These are phyloP conservation scores for Ceriops tagal DNA, from an alignment of 345 rosid species.

Conservation along the genomic window DNA sequence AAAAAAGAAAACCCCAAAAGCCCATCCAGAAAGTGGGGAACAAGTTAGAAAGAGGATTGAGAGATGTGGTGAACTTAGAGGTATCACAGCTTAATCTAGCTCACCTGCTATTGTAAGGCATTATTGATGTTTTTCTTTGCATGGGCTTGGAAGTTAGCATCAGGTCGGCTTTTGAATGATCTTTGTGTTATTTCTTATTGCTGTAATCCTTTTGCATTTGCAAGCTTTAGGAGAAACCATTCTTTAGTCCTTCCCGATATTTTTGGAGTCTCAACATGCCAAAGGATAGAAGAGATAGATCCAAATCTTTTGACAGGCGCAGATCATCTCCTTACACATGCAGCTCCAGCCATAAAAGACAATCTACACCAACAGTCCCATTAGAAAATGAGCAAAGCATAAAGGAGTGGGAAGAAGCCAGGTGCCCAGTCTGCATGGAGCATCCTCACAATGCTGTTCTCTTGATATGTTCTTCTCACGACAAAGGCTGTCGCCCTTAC, in stretches of 20 bases:
- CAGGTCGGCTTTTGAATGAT: background rate
- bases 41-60: no score
- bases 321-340: constrained; percentile 55
- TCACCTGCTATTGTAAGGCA: no score
- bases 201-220: background rate
- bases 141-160: no score
- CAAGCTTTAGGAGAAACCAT: background rate
- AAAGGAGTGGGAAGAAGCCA: constrained; percentile 94
- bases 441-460: constrained; percentile 98
- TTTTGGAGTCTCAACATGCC: constrained; percentile 49
- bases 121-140: no score
- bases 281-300: constrained; percentile 81
- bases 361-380: constrained; percentile 42
- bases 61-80: no score
- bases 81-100: no score
- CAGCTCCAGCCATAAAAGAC: constrained; percentile 48
- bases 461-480: constrained; percentile 83
- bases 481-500: constrained; percentile 90
- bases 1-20: no score
- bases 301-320: constrained; percentile 59
- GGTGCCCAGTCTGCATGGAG: constrained; percentile 97
- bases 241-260: background rate
- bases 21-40: no score
- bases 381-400: constrained; percentile 47
- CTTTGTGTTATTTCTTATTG: constrained; percentile 4